Evolutionary conservation across 163 green algal genomes (phyloP).

Genomic region (Scenedesmus sp.): DNA sequence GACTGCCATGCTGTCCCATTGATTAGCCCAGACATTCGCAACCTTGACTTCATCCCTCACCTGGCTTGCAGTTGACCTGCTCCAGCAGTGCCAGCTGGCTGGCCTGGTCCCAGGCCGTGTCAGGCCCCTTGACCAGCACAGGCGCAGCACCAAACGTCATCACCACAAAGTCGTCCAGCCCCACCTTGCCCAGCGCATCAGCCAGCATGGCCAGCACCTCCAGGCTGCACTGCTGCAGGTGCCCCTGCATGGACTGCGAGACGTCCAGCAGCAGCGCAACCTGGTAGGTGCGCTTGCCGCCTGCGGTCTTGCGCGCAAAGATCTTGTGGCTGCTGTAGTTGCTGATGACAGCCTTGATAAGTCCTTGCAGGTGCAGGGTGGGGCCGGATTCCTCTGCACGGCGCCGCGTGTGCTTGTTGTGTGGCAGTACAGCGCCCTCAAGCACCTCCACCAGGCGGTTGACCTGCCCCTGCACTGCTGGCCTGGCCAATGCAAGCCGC

Average conservation of each 20-base stretch:
- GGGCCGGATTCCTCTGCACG: slow-evolving; percentile 43
- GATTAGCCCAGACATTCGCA: too few relatives aligned
- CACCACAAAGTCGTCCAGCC: slow-evolving; percentile 54
- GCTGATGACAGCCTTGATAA: slow-evolving; percentile 57
- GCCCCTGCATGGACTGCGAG: slow-evolving; percentile 61
- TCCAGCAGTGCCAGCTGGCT: slow-evolving; percentile 34
- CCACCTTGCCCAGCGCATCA: slow-evolving; percentile 45
- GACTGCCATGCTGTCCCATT: too few relatives aligned
- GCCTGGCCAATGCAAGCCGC: neutral
- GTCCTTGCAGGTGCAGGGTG: slow-evolving; percentile 57
- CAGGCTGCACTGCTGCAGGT: slow-evolving; percentile 38
- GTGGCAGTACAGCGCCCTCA: slow-evolving; percentile 47
- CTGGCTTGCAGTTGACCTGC: slow-evolving; percentile 37
- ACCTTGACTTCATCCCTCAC: neutral
- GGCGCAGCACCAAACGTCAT: slow-evolving; percentile 40
- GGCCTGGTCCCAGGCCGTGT: slow-evolving; percentile 53
- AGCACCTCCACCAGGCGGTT: slow-evolving; percentile 49
- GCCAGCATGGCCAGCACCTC: slow-evolving; percentile 51
- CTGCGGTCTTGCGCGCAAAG: slow-evolving; percentile 53
- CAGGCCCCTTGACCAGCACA: slow-evolving; percentile 52
- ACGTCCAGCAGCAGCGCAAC: slow-evolving; percentile 56
- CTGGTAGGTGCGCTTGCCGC: slow-evolving; percentile 52
- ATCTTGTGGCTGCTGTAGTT: slow-evolving; percentile 60
- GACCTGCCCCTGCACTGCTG: slow-evolving; percentile 12
- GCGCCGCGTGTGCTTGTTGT: slow-evolving; percentile 56